Conservation (phyloP, 768 basidiomycete species). For the Candolleomyces eurysporus region DNA sequence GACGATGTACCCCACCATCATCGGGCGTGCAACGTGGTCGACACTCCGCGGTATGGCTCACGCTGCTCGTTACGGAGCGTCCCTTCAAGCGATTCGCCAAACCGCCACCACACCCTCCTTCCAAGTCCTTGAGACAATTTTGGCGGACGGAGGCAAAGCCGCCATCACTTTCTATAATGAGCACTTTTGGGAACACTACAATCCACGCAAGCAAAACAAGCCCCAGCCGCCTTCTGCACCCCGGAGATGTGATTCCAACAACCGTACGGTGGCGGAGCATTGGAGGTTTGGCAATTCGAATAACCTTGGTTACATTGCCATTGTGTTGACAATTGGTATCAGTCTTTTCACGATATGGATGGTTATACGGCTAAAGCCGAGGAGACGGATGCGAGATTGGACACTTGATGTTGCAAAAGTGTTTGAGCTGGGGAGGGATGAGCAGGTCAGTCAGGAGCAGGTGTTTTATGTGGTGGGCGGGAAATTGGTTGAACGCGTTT, state of each 20-base stretch:
- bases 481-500: not conserved
- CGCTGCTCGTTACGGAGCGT: not conserved
- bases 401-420: not conserved
- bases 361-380: not conserved
- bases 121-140: not conserved
- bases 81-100: not conserved
- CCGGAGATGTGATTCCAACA: not conserved
- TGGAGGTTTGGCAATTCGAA: not conserved
- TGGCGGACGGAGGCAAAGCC: conserved; percentile 1
- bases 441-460: not conserved
- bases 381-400: not conserved
- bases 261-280: conserved; percentile 1
- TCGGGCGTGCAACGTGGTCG: not conserved
- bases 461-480: not conserved
- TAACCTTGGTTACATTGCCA: not conserved
- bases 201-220: not conserved
- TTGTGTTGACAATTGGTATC: not conserved
- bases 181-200: not conserved
- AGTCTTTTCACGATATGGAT: not conserved
- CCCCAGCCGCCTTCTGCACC: no score
- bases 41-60: not conserved
- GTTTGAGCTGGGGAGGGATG: not conserved
- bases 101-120: not conserved
- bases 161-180: not conserved
- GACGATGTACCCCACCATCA: not conserved